These are phyloP conservation scores for Fusarium falciforme DNA, from an alignment of 2,329 filamentous ascomycete genomes.

Conservation along the genomic window DNA sequence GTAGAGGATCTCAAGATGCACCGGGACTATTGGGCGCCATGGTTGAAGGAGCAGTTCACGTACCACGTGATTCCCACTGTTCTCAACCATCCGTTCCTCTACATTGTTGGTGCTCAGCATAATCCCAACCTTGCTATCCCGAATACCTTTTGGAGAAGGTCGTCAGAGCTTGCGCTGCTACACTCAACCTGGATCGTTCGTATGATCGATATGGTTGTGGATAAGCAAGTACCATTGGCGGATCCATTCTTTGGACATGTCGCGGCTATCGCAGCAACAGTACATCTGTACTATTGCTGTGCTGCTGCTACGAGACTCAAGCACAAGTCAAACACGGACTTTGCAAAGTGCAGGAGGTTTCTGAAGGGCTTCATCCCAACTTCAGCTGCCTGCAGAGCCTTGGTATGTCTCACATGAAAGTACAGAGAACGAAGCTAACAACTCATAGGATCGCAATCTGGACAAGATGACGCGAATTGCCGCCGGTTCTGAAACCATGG, in stretches of 20 bases:
- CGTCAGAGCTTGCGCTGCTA: conserved; percentile 61
- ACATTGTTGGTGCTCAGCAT: conserved; percentile 63
- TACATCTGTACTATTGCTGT: conserved; percentile 65
- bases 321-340: conserved; percentile 63
- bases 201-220: conserved; percentile 65
- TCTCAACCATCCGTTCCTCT: conserved; percentile 65
- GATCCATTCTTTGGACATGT: conserved; percentile 65
- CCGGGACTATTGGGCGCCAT: conserved; percentile 62
- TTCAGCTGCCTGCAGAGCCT: conserved; percentile 57
- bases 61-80: conserved; percentile 64
- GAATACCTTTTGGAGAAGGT: conserved; percentile 65
- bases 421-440: conserved; percentile 8
- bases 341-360: conserved; percentile 62
- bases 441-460: conserved; percentile 57
- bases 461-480: conserved; percentile 62
- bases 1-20: conserved; percentile 57
- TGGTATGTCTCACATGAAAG: conserved; percentile 50
- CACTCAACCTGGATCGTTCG: conserved; percentile 66
- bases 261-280: conserved; percentile 63
- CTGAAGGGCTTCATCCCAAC: conserved; percentile 60
- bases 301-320: conserved; percentile 60
- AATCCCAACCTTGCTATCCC: conserved; percentile 64
- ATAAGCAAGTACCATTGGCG: conserved; percentile 60
- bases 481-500: conserved; percentile 59
- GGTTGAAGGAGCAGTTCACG: conserved; percentile 65